phyloP scores from a whole-genome alignment of 148 eudicot species.

The Chenopodium quinoa region DNA sequence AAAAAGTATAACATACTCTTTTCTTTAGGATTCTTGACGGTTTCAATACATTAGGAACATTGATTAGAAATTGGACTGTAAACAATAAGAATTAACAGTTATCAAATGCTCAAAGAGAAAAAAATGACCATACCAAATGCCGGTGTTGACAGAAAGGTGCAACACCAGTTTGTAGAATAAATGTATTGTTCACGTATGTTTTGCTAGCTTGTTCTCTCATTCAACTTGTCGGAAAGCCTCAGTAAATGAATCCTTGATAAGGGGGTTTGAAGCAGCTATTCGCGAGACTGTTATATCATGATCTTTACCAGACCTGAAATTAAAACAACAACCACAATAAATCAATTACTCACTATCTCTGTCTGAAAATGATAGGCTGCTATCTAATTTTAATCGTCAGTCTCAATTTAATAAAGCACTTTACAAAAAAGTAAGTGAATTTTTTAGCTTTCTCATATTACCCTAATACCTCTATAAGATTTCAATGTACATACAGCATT shows the following conservation, averaged over 20 bases:
- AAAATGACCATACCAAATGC: conserved; percentile 12
- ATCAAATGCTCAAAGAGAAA: neutral
- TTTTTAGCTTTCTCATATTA: no score
- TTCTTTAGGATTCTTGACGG: neutral
- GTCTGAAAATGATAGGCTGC: neutral
- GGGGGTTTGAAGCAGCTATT: conserved; percentile 67
- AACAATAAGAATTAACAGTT: neutral
- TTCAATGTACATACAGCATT: no score
- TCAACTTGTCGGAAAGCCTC: conserved; percentile 47
- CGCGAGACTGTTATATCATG: conserved; percentile 60
- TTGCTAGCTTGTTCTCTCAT: conserved; percentile 23
- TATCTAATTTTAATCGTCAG: no score
- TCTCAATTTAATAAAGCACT: no score
- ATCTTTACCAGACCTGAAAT: conserved; percentile 56
- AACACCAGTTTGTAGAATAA: conserved; percentile 12
- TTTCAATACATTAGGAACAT: neutral
- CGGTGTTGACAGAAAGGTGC: conserved; percentile 9
- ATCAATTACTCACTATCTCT: neutral
- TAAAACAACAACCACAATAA: neutral
- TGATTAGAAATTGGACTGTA: neutral
- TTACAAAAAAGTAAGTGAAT: no score
- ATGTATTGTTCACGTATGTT: conserved; percentile 5
- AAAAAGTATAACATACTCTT: neutral
- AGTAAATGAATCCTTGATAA: conserved; percentile 49
- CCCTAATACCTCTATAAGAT: no score